phyloP scores from a whole-genome alignment of 768 basidiomycete species.

The Hirschioporus abietinus region DNA sequence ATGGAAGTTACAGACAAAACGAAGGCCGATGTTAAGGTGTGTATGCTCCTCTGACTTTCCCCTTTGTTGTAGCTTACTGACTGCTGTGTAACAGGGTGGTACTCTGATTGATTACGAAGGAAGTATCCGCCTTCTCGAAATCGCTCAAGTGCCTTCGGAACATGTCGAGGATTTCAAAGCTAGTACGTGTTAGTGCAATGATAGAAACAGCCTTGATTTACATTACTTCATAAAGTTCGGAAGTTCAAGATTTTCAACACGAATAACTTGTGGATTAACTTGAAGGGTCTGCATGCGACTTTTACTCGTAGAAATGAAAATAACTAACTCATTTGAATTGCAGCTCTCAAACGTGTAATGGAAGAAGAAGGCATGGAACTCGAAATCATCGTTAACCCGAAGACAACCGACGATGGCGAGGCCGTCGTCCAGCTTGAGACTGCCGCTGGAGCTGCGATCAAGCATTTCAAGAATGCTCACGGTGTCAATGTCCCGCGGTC shows the following conservation, averaged over 20 bases:
- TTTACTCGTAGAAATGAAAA: neutral
- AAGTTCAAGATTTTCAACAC: constrained; percentile 84
- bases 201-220: neutral
- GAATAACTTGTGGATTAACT: constrained; percentile 58
- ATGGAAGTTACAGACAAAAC: constrained; percentile 98
- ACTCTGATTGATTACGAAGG: constrained; percentile 69
- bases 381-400: constrained; percentile 77
- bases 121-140: constrained; percentile 61
- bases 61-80: neutral
- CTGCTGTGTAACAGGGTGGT: constrained; percentile 36
- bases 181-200: constrained; percentile 11
- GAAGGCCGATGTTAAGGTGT: constrained; percentile 68
- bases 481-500: constrained; percentile 71
- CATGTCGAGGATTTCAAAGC: constrained; percentile 74
- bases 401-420: constrained; percentile 63
- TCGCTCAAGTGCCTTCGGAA: constrained; percentile 69
- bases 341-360: constrained; percentile 73
- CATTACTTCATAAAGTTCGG: constrained; percentile 30
- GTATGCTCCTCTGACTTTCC: constrained; percentile 18
- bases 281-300: constrained; percentile 29
- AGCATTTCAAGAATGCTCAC: constrained; percentile 60
- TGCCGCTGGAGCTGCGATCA: constrained; percentile 71
- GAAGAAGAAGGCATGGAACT: constrained; percentile 61
- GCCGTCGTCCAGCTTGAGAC: constrained; percentile 76
- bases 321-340: neutral